Evolutionary conservation across 1,284 basidiomycete genomes (phyloP), one percentile per base, ranked within the genome.

Genomic region (Cystobasidiaceae sp.): DNA sequence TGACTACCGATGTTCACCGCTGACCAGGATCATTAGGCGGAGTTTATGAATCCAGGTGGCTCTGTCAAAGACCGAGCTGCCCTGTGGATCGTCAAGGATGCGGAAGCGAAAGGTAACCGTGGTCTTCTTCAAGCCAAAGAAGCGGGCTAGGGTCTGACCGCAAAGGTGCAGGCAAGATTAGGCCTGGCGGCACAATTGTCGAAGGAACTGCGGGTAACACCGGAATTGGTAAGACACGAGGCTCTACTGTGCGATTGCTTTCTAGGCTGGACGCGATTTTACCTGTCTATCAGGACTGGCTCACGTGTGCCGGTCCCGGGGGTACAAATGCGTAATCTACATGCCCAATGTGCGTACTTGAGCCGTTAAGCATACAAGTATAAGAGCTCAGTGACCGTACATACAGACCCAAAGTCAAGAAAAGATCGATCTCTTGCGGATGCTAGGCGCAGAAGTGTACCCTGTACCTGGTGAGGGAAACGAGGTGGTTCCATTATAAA

Each of bases 191-290:
- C 1, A 97, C 92, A 0, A 86, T 98, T 65, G 93, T 98, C 11
- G 94, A 98, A 79, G 94, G 94, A 2, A 98, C 94, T 0, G 94
- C 94, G 32, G 94, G 94, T n/a, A 98, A 98, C 80, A 98, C 94
- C 5, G 94, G 93, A 56, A 97, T 97, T 69, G 93, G 54, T 56
- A 27, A 28, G 54, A 19, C 6, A 4, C 9, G 3, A 28, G 28
- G 19, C 15, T 17, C 48, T 34, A 34, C 17, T 19, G 8, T 34
- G 50, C 7, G n/a, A 8, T 13, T 8, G 7, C 30, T 17, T n/a
- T 19, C 33, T 7, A n/a, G 4, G 15, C 21, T 21, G 19, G 19
- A 30, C n/a, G 28, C 17, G 32, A 23, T 37, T 37, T 9, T 28
- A 30, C 46, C 67, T 9, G 67, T 70, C 39, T 44, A 44, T 13